Base-by-base conservation (phyloP, 306 rosid genomes). In the Inga oerstediana region DNA sequence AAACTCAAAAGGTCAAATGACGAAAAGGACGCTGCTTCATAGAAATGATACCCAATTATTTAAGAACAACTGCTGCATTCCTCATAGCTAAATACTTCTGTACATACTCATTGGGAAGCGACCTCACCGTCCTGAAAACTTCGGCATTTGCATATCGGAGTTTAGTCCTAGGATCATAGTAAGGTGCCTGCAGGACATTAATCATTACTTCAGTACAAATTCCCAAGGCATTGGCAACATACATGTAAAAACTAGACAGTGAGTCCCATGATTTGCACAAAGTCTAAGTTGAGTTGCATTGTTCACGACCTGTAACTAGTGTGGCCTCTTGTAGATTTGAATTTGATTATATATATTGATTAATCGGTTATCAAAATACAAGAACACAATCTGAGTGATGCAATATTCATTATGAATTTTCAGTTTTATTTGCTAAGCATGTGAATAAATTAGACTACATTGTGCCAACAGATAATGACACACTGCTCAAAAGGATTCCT, bases 61-160 rank as follows among this genome's bases (percentile, higher is more conserved):
- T 95, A 22, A 95, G 90, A 86, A 93, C 91, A 0, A 93, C 91
- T 6, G 93, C 93, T 12, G 98, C 98, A 82, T 95, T 95, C 79
- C 98, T 89, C 75, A 87, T 80, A 81, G 95, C 89, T 77, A 95
- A 85, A 79, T 95, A 95, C 79, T 92, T 88, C 85, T 95, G 98
- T 76, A 95, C 98, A 74, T 88, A 88, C 44, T 95, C 97, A 80
- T 89, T 95, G 46, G 98, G 95, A 83, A 95, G 98, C 3, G 91
- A 84, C 82, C 98, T 86, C 71, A 92, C 34, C 32, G 58, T 86
- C 91, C 90, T 95, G 90, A 95, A 95, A 80, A 95, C 86, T 20
- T 95, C 98, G 4, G 95, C 32, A 67, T 88, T 93, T 62, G 98
- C 95, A 56, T 93, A 95, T 6, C 97, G 97, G 64, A 95, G 98